Conservation (phyloP, 257 asterid genomes). For the Ligustrum vulgare region DNA sequence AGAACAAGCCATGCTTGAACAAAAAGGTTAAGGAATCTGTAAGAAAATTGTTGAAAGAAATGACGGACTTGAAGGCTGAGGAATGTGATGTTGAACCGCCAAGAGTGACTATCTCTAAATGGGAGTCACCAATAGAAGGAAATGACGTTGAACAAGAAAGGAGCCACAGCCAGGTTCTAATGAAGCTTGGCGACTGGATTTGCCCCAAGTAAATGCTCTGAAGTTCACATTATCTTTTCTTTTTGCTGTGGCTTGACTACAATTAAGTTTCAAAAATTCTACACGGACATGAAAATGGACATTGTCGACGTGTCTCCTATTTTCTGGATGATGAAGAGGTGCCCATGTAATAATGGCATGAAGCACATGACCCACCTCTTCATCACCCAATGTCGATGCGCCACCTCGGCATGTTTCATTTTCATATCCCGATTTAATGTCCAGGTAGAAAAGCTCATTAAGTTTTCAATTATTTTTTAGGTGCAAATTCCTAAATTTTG, state of each 20-base stretch:
- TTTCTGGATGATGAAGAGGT: no score
- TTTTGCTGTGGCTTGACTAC: background rate
- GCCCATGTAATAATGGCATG: no score
- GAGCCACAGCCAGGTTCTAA: conserved; percentile 34
- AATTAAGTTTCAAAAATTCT: background rate
- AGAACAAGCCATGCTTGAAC: conserved; percentile 65
- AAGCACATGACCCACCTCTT: no score
- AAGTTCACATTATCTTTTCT: background rate
- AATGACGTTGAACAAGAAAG: conserved; percentile 33
- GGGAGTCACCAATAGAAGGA: conserved; percentile 32
- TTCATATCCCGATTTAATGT: no score
- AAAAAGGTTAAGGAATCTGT: conserved; percentile 65
- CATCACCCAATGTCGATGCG: no score
- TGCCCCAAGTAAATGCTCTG: conserved; percentile 66
- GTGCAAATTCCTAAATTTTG: conserved; percentile 74
- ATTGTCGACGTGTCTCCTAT: no score
- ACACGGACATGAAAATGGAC: no score
- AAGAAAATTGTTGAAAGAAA: conserved; percentile 70
- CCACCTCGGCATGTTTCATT: no score
- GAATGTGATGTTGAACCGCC: conserved; percentile 35
- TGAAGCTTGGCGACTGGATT: conserved; percentile 81
- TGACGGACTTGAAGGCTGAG: conserved; percentile 46
- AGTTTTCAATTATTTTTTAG: conserved; percentile 34
- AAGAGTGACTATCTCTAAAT: conserved; percentile 23
- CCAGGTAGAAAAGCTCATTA: no score